phyloP scores from a whole-genome alignment of 495 filamentous ascomycete species.

The Aspergillus indologenus region DNA sequence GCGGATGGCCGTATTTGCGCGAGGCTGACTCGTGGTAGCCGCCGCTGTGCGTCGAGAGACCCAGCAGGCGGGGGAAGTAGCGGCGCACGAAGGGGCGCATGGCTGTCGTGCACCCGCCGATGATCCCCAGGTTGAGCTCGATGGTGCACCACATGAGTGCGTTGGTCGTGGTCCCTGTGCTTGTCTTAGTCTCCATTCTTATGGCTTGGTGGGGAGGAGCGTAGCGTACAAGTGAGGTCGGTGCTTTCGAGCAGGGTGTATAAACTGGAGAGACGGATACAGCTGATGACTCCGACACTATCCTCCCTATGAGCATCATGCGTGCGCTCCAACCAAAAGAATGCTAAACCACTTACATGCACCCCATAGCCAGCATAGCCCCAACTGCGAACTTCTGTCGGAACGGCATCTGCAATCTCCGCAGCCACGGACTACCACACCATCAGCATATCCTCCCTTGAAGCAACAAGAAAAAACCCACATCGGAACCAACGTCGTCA shows the following conservation, averaged over 20 bases:
- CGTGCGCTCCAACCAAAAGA: too few relatives aligned
- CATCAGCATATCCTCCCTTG: neutral
- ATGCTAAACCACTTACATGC: constrained; percentile 35
- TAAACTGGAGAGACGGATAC: constrained; percentile 29
- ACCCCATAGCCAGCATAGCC: constrained; percentile 28
- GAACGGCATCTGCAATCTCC: constrained; percentile 30
- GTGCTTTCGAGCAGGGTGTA: constrained; percentile 22
- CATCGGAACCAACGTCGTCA: constrained; percentile 38
- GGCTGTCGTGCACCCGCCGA: constrained; percentile 34
- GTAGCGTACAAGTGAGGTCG: constrained; percentile 29
- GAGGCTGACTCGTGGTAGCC: constrained; percentile 15
- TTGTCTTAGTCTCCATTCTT: constrained; percentile 12
- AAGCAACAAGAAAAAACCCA: constrained; percentile 14
- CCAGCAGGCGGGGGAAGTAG: constrained; percentile 34
- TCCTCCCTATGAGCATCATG: constrained; percentile 1
- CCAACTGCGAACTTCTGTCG: constrained; percentile 31
- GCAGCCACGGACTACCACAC: constrained; percentile 28
- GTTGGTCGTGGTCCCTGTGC: constrained; percentile 30
- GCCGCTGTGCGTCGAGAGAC: constrained; percentile 22
- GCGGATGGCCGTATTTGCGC: constrained; percentile 25
- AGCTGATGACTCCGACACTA: constrained; percentile 36
- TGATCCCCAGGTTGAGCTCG: constrained; percentile 37
- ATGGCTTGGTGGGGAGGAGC: neutral
- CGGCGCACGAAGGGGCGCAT: constrained; percentile 32
- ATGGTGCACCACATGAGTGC: constrained; percentile 33